Evolutionary conservation across 345 rosid genomes (phyloP), one percentile per base, ranked within the genome.

Genomic region (Eucalyptus camaldulensis): DNA sequence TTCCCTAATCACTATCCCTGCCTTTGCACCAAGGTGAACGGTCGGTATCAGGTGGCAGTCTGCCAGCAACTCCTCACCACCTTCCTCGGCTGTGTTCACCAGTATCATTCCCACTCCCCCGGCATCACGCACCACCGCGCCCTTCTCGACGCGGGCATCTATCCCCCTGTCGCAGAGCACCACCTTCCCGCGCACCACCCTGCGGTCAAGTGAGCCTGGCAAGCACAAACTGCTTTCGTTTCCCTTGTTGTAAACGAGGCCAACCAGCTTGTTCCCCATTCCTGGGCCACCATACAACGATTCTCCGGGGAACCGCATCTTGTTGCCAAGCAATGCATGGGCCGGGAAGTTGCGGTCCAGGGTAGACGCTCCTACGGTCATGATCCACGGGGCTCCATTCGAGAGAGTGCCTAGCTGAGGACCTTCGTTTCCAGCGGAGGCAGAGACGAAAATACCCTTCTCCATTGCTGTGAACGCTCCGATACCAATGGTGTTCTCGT

Each of bases 311-410:
- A 93, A 92, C 31, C 90, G 88, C n/a, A 90, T 87, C 67, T 93
- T 91, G 88, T 94, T 92, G 5, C 98, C 98, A 3, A 96, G 93
- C 53, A 50, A 40, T 0, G 94, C 97, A 80, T 87, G 93, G 33
- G 99, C 99, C 6, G 97, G 97, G 51, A 97, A 96, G 86, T 93
- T 95, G 12, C 99, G 94, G 91, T 97, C 99, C 56, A 97, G 86
- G 9, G 99, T 95, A 6, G 97, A 96, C 13, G 99, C 99, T 5
- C 99, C 99, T 51, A 96, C 99, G 6, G 99, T 97, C 96, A 96
- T 92, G 43, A 96, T 95, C 99, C 99, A 97, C 2, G 99, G 99
- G 10, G 98, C 99, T 86, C 94, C 98, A 87, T 96, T 97, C 1
- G 98, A 94, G 45, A 97, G 91, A 0, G 95, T 90, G 54, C 93